Evolutionary conservation across 805 yeast species (phyloP), one percentile per base, ranked within the genome.

Genomic region (Myxozyma kluyveri): DNA sequence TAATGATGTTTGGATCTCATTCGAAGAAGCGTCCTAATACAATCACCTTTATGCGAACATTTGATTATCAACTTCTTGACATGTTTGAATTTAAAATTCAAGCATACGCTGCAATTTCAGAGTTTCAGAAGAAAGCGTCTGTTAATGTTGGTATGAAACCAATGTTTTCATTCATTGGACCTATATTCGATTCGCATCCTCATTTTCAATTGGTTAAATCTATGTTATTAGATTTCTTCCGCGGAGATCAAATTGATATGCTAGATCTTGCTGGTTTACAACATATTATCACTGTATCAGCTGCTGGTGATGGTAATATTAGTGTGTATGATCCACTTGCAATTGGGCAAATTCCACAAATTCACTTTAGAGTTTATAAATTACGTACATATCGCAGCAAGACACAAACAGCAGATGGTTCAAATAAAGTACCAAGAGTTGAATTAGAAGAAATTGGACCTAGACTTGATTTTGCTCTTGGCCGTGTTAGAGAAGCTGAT

Each of bases 361-460:
- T 93, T 43, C 78, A 88, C 65, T 91, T 93, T 79, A 81, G 99
- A 72, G 97, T 89, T 27, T 93, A 91, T 69, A 81, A 84, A 64
- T 72, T 93, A 63, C 87, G 84, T 68, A 82, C 98, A 3, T 84
- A 71, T 69, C 82, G 78, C 67, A 82, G 91, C 56, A 63, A 60
- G 50, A 65, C 74, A 14, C 90, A 85, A 45, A 96, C 91, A 66
- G 12, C 9, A 29, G 33, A 29, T 9, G 33, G 33, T 29, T 9
- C 33, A 29, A 14, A 29, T 29, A 89, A 87, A 67, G 76, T 88
- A 50, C 98, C 99, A 50, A 79, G 99, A 67, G 90, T 93, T 22
- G 98, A 93, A 72, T 75, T 93, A 39, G 93, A 86, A 50, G 99
- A 93, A 70, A 84, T 88, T 57, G 99, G 99, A 0, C 99, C 99